A percentile compares a stretch with the other conserved stretches of the same genome.
These are phyloP conservation scores for Termitomyces sp. DNA, from an alignment of 768 basidiomycete species.

Conservation along the genomic window DNA sequence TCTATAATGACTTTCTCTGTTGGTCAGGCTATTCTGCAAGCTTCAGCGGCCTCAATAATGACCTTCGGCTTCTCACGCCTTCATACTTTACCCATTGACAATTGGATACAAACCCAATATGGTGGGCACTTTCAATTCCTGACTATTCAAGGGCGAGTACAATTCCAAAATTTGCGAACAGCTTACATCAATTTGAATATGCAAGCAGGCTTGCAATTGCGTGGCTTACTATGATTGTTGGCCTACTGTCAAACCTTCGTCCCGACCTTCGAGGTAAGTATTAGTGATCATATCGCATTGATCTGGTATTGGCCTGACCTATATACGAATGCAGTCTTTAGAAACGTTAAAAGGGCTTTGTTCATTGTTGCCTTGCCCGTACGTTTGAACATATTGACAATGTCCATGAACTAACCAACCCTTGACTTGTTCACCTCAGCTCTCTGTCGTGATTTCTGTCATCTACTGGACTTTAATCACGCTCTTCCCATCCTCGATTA, in stretches of 20 bases:
- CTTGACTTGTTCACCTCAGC: slow-evolving; percentile 15
- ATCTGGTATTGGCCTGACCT: background rate
- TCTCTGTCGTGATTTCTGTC: slow-evolving; percentile 34
- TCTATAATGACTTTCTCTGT: slow-evolving; percentile 5
- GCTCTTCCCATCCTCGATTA: slow-evolving; percentile 54
- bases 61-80: slow-evolving; percentile 32
- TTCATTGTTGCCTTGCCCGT: slow-evolving; percentile 70
- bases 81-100: slow-evolving; percentile 20
- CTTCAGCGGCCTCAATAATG: slow-evolving; percentile 29
- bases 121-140: slow-evolving; percentile 72
- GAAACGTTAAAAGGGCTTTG: slow-evolving; percentile 48
- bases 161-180: background rate
- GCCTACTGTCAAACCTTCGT: slow-evolving; percentile 29
- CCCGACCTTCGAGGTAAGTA: slow-evolving; percentile 28
- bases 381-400: slow-evolving; percentile 13
- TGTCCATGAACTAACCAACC: background rate
- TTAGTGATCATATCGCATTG: background rate
- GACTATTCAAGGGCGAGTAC: slow-evolving; percentile 70
- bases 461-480: slow-evolving; percentile 72
- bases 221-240: slow-evolving; percentile 31
- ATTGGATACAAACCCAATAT: slow-evolving; percentile 39
- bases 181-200: background rate
- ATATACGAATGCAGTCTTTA: slow-evolving; percentile 32
- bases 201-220: slow-evolving; percentile 31
- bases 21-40: slow-evolving; percentile 23